Base-by-base conservation (phyloP, 2,329 filamentous ascomycete species). In the Fusarium virguliforme region DNA sequence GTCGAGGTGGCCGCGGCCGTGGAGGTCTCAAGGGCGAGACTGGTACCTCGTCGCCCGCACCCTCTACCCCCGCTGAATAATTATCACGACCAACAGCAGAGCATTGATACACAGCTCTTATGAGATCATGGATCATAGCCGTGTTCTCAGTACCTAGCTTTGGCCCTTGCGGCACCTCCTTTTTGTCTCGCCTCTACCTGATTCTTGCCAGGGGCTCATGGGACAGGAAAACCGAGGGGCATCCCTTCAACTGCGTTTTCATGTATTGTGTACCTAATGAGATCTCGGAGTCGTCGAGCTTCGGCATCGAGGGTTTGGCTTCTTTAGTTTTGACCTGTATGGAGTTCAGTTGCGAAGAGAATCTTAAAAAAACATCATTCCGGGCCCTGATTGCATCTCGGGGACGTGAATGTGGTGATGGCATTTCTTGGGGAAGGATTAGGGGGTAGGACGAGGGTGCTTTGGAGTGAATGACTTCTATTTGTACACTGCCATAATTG, bases 11-110 rank as follows among this genome's bases (percentile, higher is more conserved):
- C 10, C 84, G 88, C 57, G 87, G 88, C 40, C 81, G 85, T 62
- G 86, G 88, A 62, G 87, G 88, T 37, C 84, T 84, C 24, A 91
- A 89, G 82, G 89, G 88, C 62, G 87, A 90, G 53, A 86, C 85
- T 28, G 86, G 85, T 67, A 84, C 83, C 56, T 84, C 85, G 34
- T 89, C 88, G 30, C 85, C 87, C 13, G 88, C 88, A 40, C 80
- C 85, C n/a, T 84, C 87, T 51, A 83, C 88, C 68, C 83, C 86
- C 60, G 79, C 85, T 67, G 83, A 79, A 81, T 64, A 81, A 74
- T 75, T 64, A 66, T 37, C 57, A 61, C 53, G 50, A 67, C 54
- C 63, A 68, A 59, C 46, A 67, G 28, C 30, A 55, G 57, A 62
- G 54, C 59, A 65, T 62, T 61, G 65, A 62, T 64, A 72, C 60